Base-by-base conservation (phyloP, 2,329 filamentous ascomycete species). In the Fusarium kyushuense region DNA sequence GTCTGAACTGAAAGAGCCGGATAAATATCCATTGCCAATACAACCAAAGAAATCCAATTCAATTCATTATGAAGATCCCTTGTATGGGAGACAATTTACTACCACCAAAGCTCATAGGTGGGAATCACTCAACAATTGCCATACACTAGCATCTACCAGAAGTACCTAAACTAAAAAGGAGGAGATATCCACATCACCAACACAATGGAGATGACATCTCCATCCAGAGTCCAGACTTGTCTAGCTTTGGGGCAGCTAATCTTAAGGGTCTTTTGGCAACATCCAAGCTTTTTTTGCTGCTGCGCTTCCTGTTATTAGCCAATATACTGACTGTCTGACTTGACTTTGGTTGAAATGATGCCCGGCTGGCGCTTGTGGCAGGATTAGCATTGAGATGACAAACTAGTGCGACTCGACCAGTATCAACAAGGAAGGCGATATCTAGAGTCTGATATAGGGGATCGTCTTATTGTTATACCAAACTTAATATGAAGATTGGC, bases 221-320 rank as follows among this genome's bases (percentile, higher is more conserved):
- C 45, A 58, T 47, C 40, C 40, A 64, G 33, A 64, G 52, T 62
- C 51, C 42, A 58, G 62, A 46, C 46, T 62, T 52, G 33, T 36
- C 21, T 60, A 52, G 54, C 36, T 42, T 36, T 45, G 27, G 29
- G 58, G 52, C 33, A 58, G 36, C 38, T 64, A 65, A 54, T 63
- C 43, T 60, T 67, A 67, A 56, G 65, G 65, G 65, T 65, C 54
- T 51, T 61, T 62, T 32, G 21, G 48, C 36, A 17, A 27, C 12
- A 62, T 29, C 40, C 25, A 65, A 51, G 54, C 46, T 57, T 58
- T 56, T 38, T 14, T 52, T 45, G 23, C 33, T 25, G 17, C 33
- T 60, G n/a, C 17, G 27, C 23, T 33, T 29, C 35, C 25, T 38
- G 12, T 21, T 38, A 38, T 38, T 23, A 56, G 42, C 35, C 54